These are phyloP conservation scores for Ceraceosorus bombacis DNA, from an alignment of 1,284 basidiomycete genomes.

Conservation along the genomic window DNA sequence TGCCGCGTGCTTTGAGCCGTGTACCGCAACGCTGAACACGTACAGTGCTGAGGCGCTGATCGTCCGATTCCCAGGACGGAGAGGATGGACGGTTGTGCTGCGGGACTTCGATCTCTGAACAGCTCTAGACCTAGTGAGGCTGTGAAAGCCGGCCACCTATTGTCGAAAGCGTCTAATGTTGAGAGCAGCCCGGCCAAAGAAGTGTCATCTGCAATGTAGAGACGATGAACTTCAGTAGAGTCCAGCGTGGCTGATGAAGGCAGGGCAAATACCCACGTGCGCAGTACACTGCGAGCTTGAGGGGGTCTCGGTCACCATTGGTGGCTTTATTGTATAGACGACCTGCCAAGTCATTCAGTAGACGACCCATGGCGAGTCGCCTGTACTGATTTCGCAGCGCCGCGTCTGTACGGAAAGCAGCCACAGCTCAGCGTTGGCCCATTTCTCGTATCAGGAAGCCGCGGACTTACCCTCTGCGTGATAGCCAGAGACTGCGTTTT, in stretches of 20 bases:
- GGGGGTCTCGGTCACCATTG: slow-evolving; percentile 21
- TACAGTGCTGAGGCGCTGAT: slow-evolving; percentile 10
- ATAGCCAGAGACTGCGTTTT: slow-evolving; percentile 54
- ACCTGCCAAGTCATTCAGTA: slow-evolving; percentile 59
- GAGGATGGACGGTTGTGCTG: slow-evolving; percentile 3
- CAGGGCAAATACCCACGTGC: slow-evolving; percentile 7
- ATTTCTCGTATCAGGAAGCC: too few relatives aligned
- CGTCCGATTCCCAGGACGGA: slow-evolving; percentile 5
- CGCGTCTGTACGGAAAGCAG: too few relatives aligned
- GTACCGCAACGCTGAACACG: slow-evolving; percentile 2
- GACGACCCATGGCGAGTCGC: slow-evolving; percentile 66
- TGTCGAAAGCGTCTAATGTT: slow-evolving; percentile 68
- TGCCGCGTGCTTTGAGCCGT: neutral
- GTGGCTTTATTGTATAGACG: slow-evolving; percentile 54
- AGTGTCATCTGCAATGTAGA: slow-evolving; percentile 56
- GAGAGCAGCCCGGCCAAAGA: slow-evolving; percentile 62
- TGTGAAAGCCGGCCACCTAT: slow-evolving; percentile 54
- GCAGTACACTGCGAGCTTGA: slow-evolving; percentile 52
- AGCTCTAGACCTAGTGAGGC: slow-evolving; percentile 37
- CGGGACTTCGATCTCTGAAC: slow-evolving; percentile 18
- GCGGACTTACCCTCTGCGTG: slow-evolving; percentile 14
- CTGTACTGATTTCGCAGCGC: slow-evolving; percentile 59
- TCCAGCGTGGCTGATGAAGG: neutral
- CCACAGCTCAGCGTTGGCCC: too few relatives aligned
- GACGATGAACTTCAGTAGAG: slow-evolving; percentile 50